Evolutionary conservation across 169 alveolate species (phyloP), one percentile per base, ranked within the genome.

Genomic region (Cryptosporidium ubiquitum): DNA sequence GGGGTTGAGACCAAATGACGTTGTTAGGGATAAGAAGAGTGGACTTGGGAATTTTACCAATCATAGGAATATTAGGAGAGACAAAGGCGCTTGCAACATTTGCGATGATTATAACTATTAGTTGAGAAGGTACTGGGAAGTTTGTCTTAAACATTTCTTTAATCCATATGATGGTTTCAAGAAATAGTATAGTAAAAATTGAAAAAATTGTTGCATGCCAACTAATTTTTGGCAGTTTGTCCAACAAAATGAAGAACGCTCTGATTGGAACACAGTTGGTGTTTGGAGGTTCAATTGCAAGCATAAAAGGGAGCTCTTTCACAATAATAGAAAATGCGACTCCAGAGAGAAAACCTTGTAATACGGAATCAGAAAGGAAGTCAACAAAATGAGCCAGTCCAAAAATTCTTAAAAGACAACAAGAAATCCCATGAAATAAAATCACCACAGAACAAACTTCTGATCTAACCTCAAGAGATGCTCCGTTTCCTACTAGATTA

Each of bases 291-390:
- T 74, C 70, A 14, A 74, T 35, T 33, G 86, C 86, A n/a, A 74
- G 70, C 86, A 74, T 74, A 55, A 74, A 74, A 23, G 86, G 86
- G 68, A 74, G 40, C 29, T 74, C 86, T 29, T 74, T 74, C 16
- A 74, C 60, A 33, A 74, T 74, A 33, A 74, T 58, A 16, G 86
- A 74, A 20, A 57, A 74, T 20, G 86, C 86, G 16, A 74, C 86
- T 55, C 86, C 86, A 16, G 86, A 74, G 5, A 74, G 70, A n/a
- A 74, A 74, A 4, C 86, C 86, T 39, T 74, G 86, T 20, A 74
- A 42, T 33, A 74, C 70, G 1, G 86, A 58, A 37, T 74, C 86
- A 1, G 86, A 74, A n/a, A 74, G 70, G 57, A 74, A 58, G 26
- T 74, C 86, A 33, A 74, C 86, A 74, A 74, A 74, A 16, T 55